Percentiles rank a stretch among this genome's conserved stretches.
These are phyloP conservation scores for Exophiala mesophila DNA, from an alignment of 2,329 filamentous ascomycete genomes.

Conservation along the genomic window DNA sequence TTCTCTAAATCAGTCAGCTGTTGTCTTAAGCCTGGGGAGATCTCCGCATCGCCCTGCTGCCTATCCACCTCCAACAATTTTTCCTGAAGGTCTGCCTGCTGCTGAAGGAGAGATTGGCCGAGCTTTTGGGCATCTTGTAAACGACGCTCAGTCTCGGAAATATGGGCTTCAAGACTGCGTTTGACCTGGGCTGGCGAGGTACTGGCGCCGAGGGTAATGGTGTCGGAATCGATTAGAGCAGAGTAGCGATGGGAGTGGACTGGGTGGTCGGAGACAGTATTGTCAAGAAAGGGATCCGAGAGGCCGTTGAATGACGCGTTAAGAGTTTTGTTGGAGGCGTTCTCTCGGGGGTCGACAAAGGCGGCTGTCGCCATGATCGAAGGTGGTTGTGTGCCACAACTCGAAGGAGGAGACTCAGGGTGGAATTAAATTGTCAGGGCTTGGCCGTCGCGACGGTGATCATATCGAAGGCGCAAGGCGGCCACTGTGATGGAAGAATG, in stretches of 20 bases:
- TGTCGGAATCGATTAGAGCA: slow-evolving; percentile 67
- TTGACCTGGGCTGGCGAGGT: slow-evolving; percentile 82
- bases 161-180: slow-evolving; percentile 81
- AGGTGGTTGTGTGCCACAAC: not conserved
- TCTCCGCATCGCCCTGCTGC: slow-evolving; percentile 67
- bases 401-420: too few relatives aligned
- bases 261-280: slow-evolving; percentile 29
- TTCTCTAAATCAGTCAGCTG: slow-evolving; percentile 83
- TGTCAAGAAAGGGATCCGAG: slow-evolving; percentile 38
- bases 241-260: slow-evolving; percentile 65
- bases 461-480: slow-evolving; percentile 11
- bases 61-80: slow-evolving; percentile 80
- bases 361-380: slow-evolving; percentile 17
- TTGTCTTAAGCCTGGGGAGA: slow-evolving; percentile 75
- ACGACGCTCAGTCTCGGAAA: slow-evolving; percentile 85
- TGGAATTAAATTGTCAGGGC: slow-evolving; percentile 5
- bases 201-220: slow-evolving; percentile 70
- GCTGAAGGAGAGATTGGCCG: slow-evolving; percentile 79
- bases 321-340: slow-evolving; percentile 11
- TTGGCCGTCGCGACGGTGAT: slow-evolving; percentile 3
- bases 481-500: too few relatives aligned
- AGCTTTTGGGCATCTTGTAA: slow-evolving; percentile 87
- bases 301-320: slow-evolving; percentile 17
- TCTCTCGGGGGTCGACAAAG: slow-evolving; percentile 12
- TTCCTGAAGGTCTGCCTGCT: slow-evolving; percentile 76